Base-by-base conservation (phyloP, 169 alveolate species). In the Babesia bovis region DNA sequence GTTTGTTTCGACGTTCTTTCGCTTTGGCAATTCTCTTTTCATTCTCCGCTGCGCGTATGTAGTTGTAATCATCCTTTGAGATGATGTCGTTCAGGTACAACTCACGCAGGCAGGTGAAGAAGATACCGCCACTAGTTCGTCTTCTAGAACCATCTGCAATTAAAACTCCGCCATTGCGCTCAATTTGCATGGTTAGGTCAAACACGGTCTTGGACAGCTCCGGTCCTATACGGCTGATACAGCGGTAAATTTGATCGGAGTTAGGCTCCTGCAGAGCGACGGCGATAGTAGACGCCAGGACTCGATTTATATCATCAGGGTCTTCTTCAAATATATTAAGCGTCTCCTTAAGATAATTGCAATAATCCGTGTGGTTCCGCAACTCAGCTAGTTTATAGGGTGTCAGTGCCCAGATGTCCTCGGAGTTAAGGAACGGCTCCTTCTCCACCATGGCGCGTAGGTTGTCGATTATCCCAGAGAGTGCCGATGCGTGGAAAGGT, bases 91-190 rank as follows among this genome's bases (percentile, higher is more conserved):
- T 88, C 19, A 82, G 55, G 47, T 87, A 87, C 81, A 90, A 66
- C 56, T 93, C 90, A 44, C 85, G 85, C 61, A 93, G 79, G 25
- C 94, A 78, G 51, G 92, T 83, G 78, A 92, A 93, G 70, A 93
- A 93, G 26, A 93, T 92, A 0, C 97, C 97, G 1, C 97, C 97
- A 2, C 91, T 85, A 10, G 95, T 93, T 52, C 93, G 88, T 58
- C 82, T 88, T 19, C 97, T 83, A 52, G 84, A 66, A 26, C 94
- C 93, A 61, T 91, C 95, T 6, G 92, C 92, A 28, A 93, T 82
- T 65, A 85, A 53, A 74, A 92, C 89, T 7, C 97, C 97, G 0
- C 97, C 97, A 55, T 76, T 79, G 58, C 89, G 85, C 60, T 91
- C 94, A 23, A 91, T 74, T 71, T 84, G 84, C 82, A 91, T 83